These are phyloP conservation scores for Diaporthe vexans DNA, from an alignment of 2,329 filamentous ascomycete genomes.

Conservation along the genomic window DNA sequence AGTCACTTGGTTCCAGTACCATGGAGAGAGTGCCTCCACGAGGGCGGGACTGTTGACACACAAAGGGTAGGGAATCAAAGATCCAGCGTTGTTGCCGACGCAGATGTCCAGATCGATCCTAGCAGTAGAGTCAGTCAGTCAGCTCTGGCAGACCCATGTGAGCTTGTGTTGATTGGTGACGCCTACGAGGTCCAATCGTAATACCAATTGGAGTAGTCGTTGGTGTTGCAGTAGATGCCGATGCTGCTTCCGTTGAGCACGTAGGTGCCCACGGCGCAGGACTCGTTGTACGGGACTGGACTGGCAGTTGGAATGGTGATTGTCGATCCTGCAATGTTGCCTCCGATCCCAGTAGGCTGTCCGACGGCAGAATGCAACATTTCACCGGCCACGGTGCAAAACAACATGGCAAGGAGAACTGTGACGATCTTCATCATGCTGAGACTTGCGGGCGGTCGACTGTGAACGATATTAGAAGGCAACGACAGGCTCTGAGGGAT, in stretches of 20 bases:
- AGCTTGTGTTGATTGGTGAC: background rate
- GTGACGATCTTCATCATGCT: background rate
- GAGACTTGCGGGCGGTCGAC: background rate
- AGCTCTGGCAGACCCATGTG: background rate
- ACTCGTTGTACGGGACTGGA: conserved; percentile 40
- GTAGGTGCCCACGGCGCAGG: conserved; percentile 55
- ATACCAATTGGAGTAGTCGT: conserved; percentile 50
- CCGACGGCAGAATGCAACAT: background rate
- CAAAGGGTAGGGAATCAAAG: conserved; percentile 40
- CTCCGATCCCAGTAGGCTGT: conserved; percentile 23
- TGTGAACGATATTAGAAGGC: background rate
- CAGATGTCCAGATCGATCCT: conserved; percentile 56
- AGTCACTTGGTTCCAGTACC: background rate
- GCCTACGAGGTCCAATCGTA: conserved; percentile 58
- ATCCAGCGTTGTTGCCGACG: conserved; percentile 47
- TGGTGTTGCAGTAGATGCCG: conserved; percentile 57
- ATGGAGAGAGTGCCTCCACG: background rate
- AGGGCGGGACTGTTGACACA: background rate
- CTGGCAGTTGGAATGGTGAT: conserved; percentile 24
- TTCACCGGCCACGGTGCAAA: background rate
- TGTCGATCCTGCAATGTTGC: conserved; percentile 19
- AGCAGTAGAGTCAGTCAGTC: background rate
- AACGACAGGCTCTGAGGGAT: background rate
- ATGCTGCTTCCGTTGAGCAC: conserved; percentile 51
- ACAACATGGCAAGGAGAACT: background rate